phyloP scores from a whole-genome alignment of 345 rosid genomes.

The Euphorbia lathyris region DNA sequence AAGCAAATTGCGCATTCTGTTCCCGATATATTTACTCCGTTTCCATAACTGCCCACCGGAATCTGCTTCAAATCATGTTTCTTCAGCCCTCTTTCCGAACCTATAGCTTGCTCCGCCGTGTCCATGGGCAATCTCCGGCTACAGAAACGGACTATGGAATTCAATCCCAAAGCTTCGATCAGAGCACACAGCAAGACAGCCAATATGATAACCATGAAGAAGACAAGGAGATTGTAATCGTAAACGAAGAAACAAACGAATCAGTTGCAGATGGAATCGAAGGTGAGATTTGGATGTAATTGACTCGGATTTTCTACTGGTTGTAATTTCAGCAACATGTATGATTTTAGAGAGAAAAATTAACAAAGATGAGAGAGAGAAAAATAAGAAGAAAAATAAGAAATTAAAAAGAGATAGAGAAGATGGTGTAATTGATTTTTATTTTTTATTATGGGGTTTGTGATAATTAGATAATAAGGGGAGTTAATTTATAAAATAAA shows the following conservation, averaged over 20 bases:
- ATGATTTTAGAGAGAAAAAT: too few species aligned
- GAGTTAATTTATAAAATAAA: too few species aligned
- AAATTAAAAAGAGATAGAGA: too few species aligned
- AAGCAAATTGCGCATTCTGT: constrained; percentile 28
- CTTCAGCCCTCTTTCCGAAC: constrained; percentile 23
- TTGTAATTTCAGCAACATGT: too few species aligned
- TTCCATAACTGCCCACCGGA: constrained; percentile 18
- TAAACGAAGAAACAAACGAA: constrained; percentile 42
- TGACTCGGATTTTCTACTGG: too few species aligned
- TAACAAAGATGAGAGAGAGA: too few species aligned
- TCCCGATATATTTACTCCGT: constrained; percentile 10
- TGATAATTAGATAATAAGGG: too few species aligned
- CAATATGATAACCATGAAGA: constrained; percentile 29
- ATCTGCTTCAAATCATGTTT: constrained; percentile 25
- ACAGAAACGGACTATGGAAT: constrained; percentile 30
- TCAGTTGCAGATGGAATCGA: constrained; percentile 48
- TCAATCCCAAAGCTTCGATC: constrained; percentile 20
- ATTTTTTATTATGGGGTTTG: too few species aligned
- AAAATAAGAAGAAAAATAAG: too few species aligned
- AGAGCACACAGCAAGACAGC: constrained; percentile 27
- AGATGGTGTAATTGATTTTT: too few species aligned
- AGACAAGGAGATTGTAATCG: constrained; percentile 47
- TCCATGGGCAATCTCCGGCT: not conserved
- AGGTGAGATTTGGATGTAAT: constrained; percentile 69
- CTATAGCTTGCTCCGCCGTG: constrained; percentile 13